Evolutionary conservation across 305 asterid species (phyloP).

Genomic region (Withania somnifera): DNA sequence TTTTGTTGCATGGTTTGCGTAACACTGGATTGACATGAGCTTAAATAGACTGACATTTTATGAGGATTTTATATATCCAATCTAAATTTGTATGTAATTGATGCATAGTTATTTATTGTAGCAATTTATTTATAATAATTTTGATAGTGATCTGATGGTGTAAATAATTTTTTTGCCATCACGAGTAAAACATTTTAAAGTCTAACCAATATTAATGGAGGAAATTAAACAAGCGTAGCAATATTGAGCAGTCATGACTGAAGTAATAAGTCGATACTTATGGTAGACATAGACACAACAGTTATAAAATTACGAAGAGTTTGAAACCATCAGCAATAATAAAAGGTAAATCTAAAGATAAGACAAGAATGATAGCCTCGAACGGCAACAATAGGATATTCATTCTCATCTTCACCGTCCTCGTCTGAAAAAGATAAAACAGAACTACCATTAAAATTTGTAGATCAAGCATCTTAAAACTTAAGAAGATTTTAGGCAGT

Average conservation of each 20-base stretch:
- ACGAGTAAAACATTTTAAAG: neutral
- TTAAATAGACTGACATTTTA: neutral
- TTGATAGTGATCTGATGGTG: too few relatives aligned
- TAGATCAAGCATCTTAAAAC: too few relatives aligned
- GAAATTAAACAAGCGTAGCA: neutral
- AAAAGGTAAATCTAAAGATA: too few relatives aligned
- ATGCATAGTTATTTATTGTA: neutral
- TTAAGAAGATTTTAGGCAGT: too few relatives aligned
- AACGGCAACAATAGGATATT: too few relatives aligned
- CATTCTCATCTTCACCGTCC: too few relatives aligned
- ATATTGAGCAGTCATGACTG: neutral
- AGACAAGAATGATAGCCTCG: too few relatives aligned
- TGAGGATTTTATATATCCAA: neutral
- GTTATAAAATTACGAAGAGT: too few relatives aligned
- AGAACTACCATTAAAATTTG: too few relatives aligned
- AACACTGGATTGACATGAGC: neutral
- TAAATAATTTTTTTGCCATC: neutral
- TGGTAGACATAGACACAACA: neutral
- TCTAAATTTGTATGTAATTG: neutral
- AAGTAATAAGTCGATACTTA: neutral
- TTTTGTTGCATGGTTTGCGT: neutral
- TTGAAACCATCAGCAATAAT: too few relatives aligned
- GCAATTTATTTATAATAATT: neutral
- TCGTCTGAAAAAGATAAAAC: too few relatives aligned
- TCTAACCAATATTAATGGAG: neutral